Evolutionary conservation across 2,329 filamentous ascomycete species (phyloP).

Genomic region (Paramyrothecium roridum): DNA sequence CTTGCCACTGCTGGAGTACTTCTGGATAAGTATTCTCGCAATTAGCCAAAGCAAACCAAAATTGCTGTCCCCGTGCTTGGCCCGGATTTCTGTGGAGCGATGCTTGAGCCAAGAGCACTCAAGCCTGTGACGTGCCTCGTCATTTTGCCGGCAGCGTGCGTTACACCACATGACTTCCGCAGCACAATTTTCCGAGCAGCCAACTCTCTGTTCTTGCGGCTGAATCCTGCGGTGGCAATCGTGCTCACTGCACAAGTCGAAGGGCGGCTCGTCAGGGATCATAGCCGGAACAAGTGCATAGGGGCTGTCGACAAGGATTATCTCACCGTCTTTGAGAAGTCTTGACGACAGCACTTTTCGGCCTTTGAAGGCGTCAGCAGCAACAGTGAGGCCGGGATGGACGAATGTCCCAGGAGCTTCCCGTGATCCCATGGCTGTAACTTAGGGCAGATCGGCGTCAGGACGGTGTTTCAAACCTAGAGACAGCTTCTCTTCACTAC

Average conservation of each 20-base stretch:
- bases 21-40: conserved; percentile 5
- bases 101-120: conserved; percentile 9
- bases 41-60: conserved; percentile 10
- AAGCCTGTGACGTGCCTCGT: conserved; percentile 3
- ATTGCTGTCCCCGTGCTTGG: conserved; percentile 4
- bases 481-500: neutral
- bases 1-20: neutral
- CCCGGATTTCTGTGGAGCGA: neutral
- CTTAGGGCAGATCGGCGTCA: neutral
- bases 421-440: conserved; percentile 34
- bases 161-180: conserved; percentile 9
- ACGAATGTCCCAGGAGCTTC: neutral
- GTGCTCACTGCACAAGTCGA: conserved; percentile 5
- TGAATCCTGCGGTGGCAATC: conserved; percentile 4
- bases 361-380: conserved; percentile 3
- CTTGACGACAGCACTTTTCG: conserved; percentile 3
- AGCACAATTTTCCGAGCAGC: conserved; percentile 4
- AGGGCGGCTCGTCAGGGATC: conserved; percentile 7
- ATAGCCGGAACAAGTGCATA: conserved; percentile 9
- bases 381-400: conserved; percentile 3
- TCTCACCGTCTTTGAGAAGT: conserved; percentile 2
- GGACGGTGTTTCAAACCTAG: neutral
- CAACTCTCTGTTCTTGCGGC: neutral
- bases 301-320: conserved; percentile 7
- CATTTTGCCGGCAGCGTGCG: conserved; percentile 3